A percentile compares a stretch with the other conserved stretches of the same genome.
Conservation (phyloP, 1,139 yeast species). For the Barnettozyma hawaiiensis region DNA sequence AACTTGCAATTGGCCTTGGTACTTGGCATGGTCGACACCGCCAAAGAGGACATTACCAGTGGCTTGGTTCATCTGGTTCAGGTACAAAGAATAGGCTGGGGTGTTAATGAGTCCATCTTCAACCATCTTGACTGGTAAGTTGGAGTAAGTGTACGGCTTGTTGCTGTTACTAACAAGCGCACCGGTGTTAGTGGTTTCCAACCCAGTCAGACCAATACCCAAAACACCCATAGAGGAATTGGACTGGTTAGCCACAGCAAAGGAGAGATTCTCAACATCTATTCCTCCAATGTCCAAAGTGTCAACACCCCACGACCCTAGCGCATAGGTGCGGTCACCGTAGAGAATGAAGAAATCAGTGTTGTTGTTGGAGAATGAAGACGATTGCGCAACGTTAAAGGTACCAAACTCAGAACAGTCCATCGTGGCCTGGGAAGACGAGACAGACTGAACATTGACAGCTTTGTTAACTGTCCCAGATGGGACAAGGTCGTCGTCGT, state of each 20-base stretch:
- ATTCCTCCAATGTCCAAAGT: slow-evolving; percentile 39
- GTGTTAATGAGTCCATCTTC: slow-evolving; percentile 46
- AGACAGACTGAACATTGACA: not conserved
- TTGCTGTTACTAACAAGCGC: slow-evolving; percentile 8
- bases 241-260: slow-evolving; percentile 56
- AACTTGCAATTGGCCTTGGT: slow-evolving; percentile 40
- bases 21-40: slow-evolving; percentile 51
- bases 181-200: slow-evolving; percentile 41
- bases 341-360: slow-evolving; percentile 49
- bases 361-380: slow-evolving; percentile 39
- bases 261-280: slow-evolving; percentile 33
- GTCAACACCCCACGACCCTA: slow-evolving; percentile 65
- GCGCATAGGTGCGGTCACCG: slow-evolving; percentile 58
- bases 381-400: slow-evolving; percentile 37
- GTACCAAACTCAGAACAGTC: slow-evolving; percentile 33
- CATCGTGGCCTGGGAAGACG: slow-evolving; percentile 20
- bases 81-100: slow-evolving; percentile 49
- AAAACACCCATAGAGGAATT: slow-evolving; percentile 54
- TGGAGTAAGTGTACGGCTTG: slow-evolving; percentile 36
- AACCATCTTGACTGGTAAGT: slow-evolving; percentile 53
- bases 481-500: not conserved
- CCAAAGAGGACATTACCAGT: slow-evolving; percentile 50
- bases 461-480: slow-evolving; percentile 9
- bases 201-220: slow-evolving; percentile 55
- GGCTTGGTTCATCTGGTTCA: slow-evolving; percentile 35